These are phyloP conservation scores for Knoxia roxburghii DNA, from an alignment of 257 asterid genomes.

Conservation along the genomic window DNA sequence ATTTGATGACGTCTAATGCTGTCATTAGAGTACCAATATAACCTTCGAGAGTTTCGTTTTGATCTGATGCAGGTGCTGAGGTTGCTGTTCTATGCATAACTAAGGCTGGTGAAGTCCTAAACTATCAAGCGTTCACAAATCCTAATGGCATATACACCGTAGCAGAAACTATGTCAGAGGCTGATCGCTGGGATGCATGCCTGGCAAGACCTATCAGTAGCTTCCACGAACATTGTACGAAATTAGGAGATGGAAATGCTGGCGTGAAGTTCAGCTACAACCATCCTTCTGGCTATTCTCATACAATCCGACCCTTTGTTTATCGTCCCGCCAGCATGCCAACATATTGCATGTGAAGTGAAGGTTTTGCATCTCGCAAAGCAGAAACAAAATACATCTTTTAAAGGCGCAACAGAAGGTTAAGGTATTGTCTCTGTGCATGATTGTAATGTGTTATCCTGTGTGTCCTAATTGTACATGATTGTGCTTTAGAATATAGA, in stretches of 20 bases:
- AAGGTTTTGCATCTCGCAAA: neutral
- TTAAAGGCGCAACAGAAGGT: neutral
- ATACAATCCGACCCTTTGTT: constrained; percentile 66
- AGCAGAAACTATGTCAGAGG: constrained; percentile 94
- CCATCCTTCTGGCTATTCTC: constrained; percentile 75
- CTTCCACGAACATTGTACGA: constrained; percentile 70
- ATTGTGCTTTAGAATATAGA: neutral
- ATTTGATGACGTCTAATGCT: constrained; percentile 1
- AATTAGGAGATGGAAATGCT: constrained; percentile 41
- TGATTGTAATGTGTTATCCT: neutral
- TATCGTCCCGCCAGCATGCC: constrained; percentile 63
- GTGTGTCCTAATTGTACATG: neutral
- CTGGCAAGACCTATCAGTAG: constrained; percentile 88
- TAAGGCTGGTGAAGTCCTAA: constrained; percentile 82
- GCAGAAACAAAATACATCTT: too few species aligned
- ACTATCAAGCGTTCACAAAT: constrained; percentile 87
- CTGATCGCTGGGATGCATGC: constrained; percentile 92
- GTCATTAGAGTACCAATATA: neutral
- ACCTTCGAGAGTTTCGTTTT: neutral
- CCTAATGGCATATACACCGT: constrained; percentile 67
- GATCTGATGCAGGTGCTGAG: constrained; percentile 70
- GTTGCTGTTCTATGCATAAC: constrained; percentile 98
- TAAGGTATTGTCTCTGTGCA: neutral
- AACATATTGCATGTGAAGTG: constrained; percentile 50
- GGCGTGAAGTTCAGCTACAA: constrained; percentile 77